phyloP scores from a whole-genome alignment of 73 alveolate species.

The Paramecium pentaurelia region DNA sequence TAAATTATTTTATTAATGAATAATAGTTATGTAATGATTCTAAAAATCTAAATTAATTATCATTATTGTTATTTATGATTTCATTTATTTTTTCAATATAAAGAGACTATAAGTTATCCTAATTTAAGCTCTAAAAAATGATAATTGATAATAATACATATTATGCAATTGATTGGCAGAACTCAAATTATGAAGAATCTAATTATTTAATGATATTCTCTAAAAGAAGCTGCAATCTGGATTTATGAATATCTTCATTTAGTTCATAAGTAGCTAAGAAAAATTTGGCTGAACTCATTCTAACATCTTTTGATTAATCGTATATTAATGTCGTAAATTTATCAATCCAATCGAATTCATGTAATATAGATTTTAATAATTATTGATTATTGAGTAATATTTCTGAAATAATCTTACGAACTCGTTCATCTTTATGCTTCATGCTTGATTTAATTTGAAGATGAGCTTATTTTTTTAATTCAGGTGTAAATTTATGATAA shows the following conservation, averaged over 20 bases:
- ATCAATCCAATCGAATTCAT: conserved; percentile 41
- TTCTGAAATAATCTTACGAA: not conserved
- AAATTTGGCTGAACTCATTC: not conserved
- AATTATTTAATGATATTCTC: not conserved
- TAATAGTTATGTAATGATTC: not conserved
- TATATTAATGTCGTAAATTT: not conserved
- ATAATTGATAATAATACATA: not conserved
- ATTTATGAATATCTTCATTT: not conserved
- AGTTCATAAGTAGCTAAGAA: not conserved
- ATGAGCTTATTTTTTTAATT: not conserved
- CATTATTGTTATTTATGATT: not conserved
- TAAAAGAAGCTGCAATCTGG: not conserved
- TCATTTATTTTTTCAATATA: not conserved
- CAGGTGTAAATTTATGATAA: conserved; percentile 4
- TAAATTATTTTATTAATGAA: not conserved
- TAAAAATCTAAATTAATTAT: not conserved
- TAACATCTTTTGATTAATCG: not conserved
- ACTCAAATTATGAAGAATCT: not conserved
- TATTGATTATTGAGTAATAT: not conserved
- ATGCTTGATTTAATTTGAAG: not conserved
- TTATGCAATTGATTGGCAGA: not conserved
- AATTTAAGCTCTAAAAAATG: not conserved
- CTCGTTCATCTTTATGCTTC: conserved; percentile 25
- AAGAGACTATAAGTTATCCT: not conserved
- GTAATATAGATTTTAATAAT: not conserved